Conservation (phyloP, 2,329 filamentous ascomycete genomes). For the Ophiostoma sp. region DNA sequence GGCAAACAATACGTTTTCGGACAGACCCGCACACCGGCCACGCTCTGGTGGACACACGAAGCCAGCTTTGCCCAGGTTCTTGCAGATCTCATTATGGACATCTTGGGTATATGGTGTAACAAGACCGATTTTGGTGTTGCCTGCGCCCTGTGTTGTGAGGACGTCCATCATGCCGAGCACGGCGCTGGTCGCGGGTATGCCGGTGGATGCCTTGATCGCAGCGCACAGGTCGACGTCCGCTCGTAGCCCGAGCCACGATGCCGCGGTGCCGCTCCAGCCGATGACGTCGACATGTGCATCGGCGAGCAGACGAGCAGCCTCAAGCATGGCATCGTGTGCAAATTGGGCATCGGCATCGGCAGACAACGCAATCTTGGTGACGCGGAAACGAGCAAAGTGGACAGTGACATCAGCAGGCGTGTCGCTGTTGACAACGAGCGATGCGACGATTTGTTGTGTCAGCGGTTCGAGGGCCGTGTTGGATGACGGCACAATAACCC, state of each 20-base stretch:
- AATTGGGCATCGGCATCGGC: slow-evolving; percentile 34
- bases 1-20: slow-evolving; percentile 38
- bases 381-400: slow-evolving; percentile 41
- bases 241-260: slow-evolving; percentile 39
- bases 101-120: slow-evolving; percentile 41
- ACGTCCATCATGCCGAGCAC: slow-evolving; percentile 36
- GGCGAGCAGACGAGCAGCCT: slow-evolving; percentile 34
- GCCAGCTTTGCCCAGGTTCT: slow-evolving; percentile 34
- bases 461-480: slow-evolving; percentile 42
- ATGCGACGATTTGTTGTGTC: slow-evolving; percentile 35
- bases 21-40: slow-evolving; percentile 15
- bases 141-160: neutral
- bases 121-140: slow-evolving; percentile 32
- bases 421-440: slow-evolving; percentile 23
- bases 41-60: slow-evolving; percentile 32
- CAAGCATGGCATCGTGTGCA: slow-evolving; percentile 29
- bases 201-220: slow-evolving; percentile 35
- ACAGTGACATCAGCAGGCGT: slow-evolving; percentile 32
- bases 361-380: slow-evolving; percentile 37
- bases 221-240: slow-evolving; percentile 37
- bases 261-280: slow-evolving; percentile 37
- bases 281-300: slow-evolving; percentile 38
- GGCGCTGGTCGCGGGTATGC: slow-evolving; percentile 39
- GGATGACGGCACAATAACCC: slow-evolving; percentile 41
- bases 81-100: slow-evolving; percentile 36